A percentile compares a stretch with the other conserved stretches of the same genome.
Conservation (phyloP, 1,284 basidiomycete species). For the Lignosus rhinocerotis region DNA sequence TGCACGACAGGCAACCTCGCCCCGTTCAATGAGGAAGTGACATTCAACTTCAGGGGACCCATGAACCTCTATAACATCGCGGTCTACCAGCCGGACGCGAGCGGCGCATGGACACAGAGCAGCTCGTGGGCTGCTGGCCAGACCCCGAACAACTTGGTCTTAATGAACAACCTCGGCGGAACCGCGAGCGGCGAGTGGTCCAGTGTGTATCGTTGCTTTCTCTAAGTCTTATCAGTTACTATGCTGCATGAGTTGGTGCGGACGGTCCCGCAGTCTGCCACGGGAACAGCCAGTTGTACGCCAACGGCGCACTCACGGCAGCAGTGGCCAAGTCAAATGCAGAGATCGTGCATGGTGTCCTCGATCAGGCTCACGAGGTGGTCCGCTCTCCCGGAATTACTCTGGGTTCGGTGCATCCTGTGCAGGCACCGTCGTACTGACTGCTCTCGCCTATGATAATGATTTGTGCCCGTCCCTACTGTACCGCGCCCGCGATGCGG, state of each 20-base stretch:
- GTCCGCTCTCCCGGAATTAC: background rate
- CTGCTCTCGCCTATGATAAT: background rate
- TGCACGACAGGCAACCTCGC: conserved; percentile 27
- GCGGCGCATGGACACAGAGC: conserved; percentile 25
- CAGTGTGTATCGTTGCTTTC: conserved; percentile 18
- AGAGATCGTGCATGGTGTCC: conserved; percentile 14
- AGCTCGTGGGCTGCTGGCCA: conserved; percentile 28
- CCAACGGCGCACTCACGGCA: conserved; percentile 23
- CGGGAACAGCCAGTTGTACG: conserved; percentile 28
- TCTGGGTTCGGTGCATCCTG: no score
- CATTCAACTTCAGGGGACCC: conserved; percentile 34
- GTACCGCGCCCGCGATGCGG: background rate
- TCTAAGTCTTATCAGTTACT: no score
- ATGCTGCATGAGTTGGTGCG: background rate
- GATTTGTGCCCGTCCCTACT: background rate
- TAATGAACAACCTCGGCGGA: conserved; percentile 36
- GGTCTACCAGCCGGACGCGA: conserved; percentile 31
- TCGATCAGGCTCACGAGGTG: conserved; percentile 21
- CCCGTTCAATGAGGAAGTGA: conserved; percentile 36
- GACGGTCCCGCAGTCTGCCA: conserved; percentile 1
- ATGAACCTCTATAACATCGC: conserved; percentile 33
- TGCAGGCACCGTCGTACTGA: background rate
- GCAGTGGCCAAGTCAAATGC: conserved; percentile 18
- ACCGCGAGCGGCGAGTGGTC: conserved; percentile 30
- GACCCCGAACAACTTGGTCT: conserved; percentile 31